phyloP scores from a whole-genome alignment of 2,329 filamentous ascomycete genomes.

The Nectriaceae sp. region DNA sequence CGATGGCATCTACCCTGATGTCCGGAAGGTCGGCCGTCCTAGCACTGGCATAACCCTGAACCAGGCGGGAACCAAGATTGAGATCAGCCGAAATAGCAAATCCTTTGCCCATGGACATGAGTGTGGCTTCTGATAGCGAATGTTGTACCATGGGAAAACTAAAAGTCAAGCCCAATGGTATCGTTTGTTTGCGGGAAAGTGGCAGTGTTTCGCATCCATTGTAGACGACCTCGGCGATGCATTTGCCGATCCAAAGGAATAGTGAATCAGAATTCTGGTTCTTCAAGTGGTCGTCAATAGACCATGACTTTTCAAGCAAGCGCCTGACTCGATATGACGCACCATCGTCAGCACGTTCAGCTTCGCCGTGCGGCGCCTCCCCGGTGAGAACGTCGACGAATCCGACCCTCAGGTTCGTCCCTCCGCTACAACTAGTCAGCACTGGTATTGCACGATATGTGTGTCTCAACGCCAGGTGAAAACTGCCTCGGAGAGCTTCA shows the following conservation, averaged over 20 bases:
- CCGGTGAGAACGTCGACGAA: conserved; percentile 62
- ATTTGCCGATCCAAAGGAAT: conserved; percentile 80
- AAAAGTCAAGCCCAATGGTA: conserved; percentile 70
- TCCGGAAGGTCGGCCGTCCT: conserved; percentile 55
- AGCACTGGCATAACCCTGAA: conserved; percentile 59
- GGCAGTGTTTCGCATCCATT: conserved; percentile 51
- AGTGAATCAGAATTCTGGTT: conserved; percentile 73
- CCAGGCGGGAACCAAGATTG: conserved; percentile 61
- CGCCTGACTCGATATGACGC: conserved; percentile 49
- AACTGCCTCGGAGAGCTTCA: conserved; percentile 11
- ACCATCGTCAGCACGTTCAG: conserved; percentile 3
- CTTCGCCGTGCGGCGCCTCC: conserved; percentile 16
- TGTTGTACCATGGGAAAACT: conserved; percentile 71
- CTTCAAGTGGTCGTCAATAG: conserved; percentile 73
- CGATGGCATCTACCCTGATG: conserved; percentile 73
- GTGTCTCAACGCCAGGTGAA: background rate
- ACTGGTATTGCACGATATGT: background rate
- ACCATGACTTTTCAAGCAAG: conserved; percentile 70
- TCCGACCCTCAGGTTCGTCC: conserved; percentile 68
- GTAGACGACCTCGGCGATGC: conserved; percentile 72
- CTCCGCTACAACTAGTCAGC: conserved; percentile 50
- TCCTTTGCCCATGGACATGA: conserved; percentile 72
- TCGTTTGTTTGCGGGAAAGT: conserved; percentile 44
- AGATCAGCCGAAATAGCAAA: conserved; percentile 63
- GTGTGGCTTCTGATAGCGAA: conserved; percentile 60